Conservation (phyloP, 2,329 filamentous ascomycete species). For the Alternaria triticimaculans region DNA sequence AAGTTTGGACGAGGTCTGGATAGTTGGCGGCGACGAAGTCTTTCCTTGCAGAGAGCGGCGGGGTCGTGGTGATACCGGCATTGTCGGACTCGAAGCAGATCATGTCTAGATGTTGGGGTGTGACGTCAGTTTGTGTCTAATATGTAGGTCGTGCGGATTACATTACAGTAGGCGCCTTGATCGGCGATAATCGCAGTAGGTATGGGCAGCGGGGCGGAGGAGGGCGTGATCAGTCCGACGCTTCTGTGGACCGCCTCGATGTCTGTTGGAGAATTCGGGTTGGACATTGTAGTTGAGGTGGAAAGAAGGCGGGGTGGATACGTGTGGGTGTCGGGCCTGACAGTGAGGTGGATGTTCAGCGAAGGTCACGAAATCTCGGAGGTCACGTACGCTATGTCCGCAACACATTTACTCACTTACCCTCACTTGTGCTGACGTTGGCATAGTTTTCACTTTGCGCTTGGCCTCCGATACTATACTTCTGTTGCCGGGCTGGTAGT, state of each 20-base stretch:
- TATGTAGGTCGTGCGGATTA: not conserved
- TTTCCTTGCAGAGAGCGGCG: not conserved
- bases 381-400: not conserved
- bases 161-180: not conserved
- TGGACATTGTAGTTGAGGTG: not conserved
- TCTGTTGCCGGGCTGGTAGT: not conserved
- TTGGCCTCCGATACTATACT: not conserved
- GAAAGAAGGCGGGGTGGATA: not conserved
- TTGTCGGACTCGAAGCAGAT: not conserved
- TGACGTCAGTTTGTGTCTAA: not conserved
- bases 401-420: not conserved
- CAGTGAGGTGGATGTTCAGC: not conserved
- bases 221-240: not conserved
- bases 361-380: not conserved
- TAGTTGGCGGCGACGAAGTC: not conserved
- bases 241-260: not conserved
- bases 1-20: constrained; percentile 1
- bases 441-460: not conserved
- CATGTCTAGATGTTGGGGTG: not conserved
- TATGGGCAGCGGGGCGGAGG: not conserved
- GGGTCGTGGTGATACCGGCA: not conserved
- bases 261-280: not conserved
- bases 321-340: too few relatives aligned
- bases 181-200: constrained; percentile 5
- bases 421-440: not conserved